phyloP scores from a whole-genome alignment of 768 basidiomycete genomes.

The Tulasnella sp. region DNA sequence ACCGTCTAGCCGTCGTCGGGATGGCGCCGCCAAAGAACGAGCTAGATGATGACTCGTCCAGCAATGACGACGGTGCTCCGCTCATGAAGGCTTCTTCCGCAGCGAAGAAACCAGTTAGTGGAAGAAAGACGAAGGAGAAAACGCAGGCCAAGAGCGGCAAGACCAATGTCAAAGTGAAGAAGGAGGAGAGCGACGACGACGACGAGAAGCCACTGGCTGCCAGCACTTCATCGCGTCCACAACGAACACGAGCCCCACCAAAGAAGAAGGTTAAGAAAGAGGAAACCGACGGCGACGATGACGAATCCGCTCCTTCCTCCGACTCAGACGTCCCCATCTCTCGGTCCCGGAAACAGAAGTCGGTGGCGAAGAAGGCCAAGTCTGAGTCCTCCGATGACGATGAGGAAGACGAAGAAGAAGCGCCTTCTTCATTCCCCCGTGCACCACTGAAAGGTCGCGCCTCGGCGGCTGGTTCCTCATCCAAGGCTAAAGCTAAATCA shows the following conservation, averaged over 20 bases:
- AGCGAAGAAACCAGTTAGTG: constrained; percentile 2
- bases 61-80: constrained; percentile 33
- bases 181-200: constrained; percentile 5
- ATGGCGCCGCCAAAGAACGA: constrained; percentile 1
- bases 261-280: constrained; percentile 47
- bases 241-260: constrained; percentile 29
- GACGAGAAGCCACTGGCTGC: constrained; percentile 15
- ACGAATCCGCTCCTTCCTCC: constrained; percentile 6
- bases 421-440: background rate
- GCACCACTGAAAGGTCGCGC: background rate
- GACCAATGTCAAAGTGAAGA: constrained; percentile 8
- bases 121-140: background rate
- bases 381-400: constrained; percentile 24
- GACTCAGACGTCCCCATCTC: constrained; percentile 5
- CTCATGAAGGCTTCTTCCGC: constrained; percentile 28
- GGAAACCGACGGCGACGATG: constrained; percentile 23
- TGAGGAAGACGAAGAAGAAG: constrained; percentile 19
- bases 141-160: background rate
- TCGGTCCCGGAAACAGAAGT: constrained; percentile 9
- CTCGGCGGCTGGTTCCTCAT: background rate
- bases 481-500: background rate
- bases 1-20: background rate
- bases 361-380: background rate
- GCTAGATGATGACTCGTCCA: constrained; percentile 18
- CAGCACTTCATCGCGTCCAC: background rate